A percentile compares a stretch with the other conserved stretches of the same genome.
phyloP scores from a whole-genome alignment of 768 basidiomycete species.

The Mycena pura region DNA sequence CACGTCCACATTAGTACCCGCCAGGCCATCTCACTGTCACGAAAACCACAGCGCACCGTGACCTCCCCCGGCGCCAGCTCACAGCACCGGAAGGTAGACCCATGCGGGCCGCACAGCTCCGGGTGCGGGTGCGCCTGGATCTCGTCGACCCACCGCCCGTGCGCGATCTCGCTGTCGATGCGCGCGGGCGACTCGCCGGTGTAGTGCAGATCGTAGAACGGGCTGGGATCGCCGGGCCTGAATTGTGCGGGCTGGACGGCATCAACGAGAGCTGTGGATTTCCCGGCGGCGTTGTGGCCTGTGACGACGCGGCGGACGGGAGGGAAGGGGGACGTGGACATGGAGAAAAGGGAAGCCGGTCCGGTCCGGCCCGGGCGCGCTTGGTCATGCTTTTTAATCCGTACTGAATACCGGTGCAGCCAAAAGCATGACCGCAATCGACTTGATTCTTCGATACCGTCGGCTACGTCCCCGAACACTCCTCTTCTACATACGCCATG shows the following conservation, averaged over 20 bases:
- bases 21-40: background rate
- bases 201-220: conserved; percentile 5
- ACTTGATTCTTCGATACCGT: too few species aligned
- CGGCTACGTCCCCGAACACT: too few species aligned
- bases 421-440: too few species aligned
- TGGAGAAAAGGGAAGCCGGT: background rate
- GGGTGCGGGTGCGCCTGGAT: background rate
- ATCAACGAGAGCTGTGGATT: conserved; percentile 15
- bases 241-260: conserved; percentile 1
- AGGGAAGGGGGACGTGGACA: conserved; percentile 5
- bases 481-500: too few species aligned
- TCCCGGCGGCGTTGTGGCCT: conserved; percentile 12
- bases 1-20: background rate
- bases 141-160: conserved; percentile 21
- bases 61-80: conserved; percentile 18
- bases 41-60: conserved; percentile 1
- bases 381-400: too few species aligned
- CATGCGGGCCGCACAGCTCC: conserved; percentile 9
- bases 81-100: conserved; percentile 9
- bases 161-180: conserved; percentile 14
- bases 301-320: conserved; percentile 24
- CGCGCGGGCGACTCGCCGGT: conserved; percentile 4
- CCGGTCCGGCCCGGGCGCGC: too few species aligned
- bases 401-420: too few species aligned
- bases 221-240: conserved; percentile 8